Conservation (phyloP, 805 yeast species). For the Teunomyces funiuensis region DNA sequence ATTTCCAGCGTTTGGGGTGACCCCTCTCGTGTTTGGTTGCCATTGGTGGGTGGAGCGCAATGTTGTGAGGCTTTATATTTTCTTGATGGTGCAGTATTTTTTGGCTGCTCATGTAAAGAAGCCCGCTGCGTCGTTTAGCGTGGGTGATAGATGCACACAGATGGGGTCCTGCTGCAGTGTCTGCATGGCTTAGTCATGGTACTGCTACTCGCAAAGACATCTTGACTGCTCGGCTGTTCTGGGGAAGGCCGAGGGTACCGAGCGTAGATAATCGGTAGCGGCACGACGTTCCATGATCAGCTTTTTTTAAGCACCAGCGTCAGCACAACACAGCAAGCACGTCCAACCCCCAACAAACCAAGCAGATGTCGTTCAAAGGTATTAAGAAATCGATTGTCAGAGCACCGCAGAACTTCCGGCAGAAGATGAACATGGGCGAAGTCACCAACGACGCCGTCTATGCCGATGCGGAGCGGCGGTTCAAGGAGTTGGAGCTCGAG, state of each 20-base stretch:
- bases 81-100: neutral
- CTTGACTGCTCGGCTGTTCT: too few species aligned
- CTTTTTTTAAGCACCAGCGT: neutral
- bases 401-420: slow-evolving; percentile 91
- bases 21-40: too few species aligned
- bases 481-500: slow-evolving; percentile 86
- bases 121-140: neutral
- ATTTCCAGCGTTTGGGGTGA: too few species aligned
- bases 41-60: too few species aligned
- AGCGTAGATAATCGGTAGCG: neutral
- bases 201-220: too few species aligned
- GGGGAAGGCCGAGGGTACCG: too few species aligned
- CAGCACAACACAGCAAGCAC: too few species aligned
- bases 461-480: slow-evolving; percentile 93
- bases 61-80: too few species aligned
- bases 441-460: slow-evolving; percentile 75
- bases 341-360: too few species aligned
- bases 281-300: slow-evolving; percentile 5
- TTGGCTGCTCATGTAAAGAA: neutral
- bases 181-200: too few species aligned
- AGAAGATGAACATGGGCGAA: slow-evolving; percentile 82
- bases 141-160: too few species aligned
- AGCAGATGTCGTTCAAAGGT: slow-evolving; percentile 81
- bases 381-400: slow-evolving; percentile 74
- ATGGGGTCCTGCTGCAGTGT: too few species aligned